Base-by-base conservation (phyloP, 179 eudicot species). In the Patellifolia procumbens region DNA sequence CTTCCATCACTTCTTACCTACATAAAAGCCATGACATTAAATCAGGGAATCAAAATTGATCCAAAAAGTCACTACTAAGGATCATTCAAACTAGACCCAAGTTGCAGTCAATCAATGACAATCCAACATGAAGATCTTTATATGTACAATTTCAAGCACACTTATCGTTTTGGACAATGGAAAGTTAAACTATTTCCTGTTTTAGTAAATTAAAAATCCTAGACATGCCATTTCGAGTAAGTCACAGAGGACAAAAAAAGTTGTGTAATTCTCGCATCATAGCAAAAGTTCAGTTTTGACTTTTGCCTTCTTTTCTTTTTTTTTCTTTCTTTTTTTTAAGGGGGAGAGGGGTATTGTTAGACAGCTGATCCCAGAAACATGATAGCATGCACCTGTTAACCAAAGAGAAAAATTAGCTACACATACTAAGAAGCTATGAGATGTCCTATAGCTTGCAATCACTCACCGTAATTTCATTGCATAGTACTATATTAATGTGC, bases 1-100 rank as follows among this genome's bases (percentile, higher is more conserved):
- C 86, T 91, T 78, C 99, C 97, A 87, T 95, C 99, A 68, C 82
- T 89, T 46, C 97, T 87, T 71, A 90, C 91, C 99, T 95, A 85
- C 70, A 82, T 74, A 73, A 22, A 32, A 35, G 32, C 45, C 46
- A 70, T 26, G 16, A 39, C 31, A 20, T 67, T 19, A 34, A 60
- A 9, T 5, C 43, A 28, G 4, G 19, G 19, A 29, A 48, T 11
- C 11, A 53, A 32, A 55, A 53, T 13, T 39, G 28, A 29, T 17
- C 34, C 42, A 28, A 66, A 52, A 31, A 75, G 7, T 34, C 10
- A n/a, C 39, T 29, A 69, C n/a, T n/a, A 29, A 58, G 17, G 20
- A 51, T 64, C 34, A 13, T 52, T 13, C 16, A 76, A 58, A 31
- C 28, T 26, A 70, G 13, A 16, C n/a, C 6, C 51, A 72, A 51